phyloP scores from a whole-genome alignment of 176 grass and related monocot species.

The Miscanthus lutarioriparius region DNA sequence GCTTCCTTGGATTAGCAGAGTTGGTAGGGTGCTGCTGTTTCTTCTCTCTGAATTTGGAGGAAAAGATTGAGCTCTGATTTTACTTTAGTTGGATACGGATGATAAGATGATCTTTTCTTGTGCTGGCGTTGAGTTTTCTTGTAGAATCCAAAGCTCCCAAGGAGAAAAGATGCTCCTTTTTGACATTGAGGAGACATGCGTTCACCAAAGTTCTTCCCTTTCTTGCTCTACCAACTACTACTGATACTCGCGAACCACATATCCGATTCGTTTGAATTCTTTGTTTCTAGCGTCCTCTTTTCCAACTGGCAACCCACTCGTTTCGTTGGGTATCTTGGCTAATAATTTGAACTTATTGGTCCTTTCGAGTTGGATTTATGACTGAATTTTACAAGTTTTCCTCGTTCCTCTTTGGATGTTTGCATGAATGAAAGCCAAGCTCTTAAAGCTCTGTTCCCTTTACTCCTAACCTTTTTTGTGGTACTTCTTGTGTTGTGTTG shows the following conservation, averaged over 20 bases:
- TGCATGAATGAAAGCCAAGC: constrained; percentile 21
- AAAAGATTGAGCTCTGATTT: constrained; percentile 21
- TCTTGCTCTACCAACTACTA: constrained; percentile 2
- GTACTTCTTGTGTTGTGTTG: neutral
- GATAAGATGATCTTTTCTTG: constrained; percentile 1
- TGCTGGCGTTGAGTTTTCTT: constrained; percentile 13
- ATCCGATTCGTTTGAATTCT: constrained; percentile 24
- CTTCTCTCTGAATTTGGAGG: constrained; percentile 20
- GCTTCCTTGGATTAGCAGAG: neutral
- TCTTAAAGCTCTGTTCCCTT: constrained; percentile 36
- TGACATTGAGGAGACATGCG: constrained; percentile 24
- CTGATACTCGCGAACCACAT: neutral
- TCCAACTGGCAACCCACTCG: neutral
- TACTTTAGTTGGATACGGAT: neutral
- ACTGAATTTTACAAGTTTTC: constrained; percentile 6
- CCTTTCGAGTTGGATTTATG: constrained; percentile 24
- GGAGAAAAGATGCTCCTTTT: constrained; percentile 31
- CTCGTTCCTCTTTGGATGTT: constrained; percentile 11
- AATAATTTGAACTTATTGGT: constrained; percentile 5
- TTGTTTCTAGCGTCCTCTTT: neutral
- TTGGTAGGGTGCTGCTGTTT: neutral
- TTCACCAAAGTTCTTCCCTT: constrained; percentile 29
- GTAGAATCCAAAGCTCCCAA: constrained; percentile 14
- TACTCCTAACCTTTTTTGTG: neutral
- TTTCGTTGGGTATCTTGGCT: neutral